These are phyloP conservation scores for Peronospora tabacina DNA, from an alignment of 352 stramenopile species.

Conservation along the genomic window DNA sequence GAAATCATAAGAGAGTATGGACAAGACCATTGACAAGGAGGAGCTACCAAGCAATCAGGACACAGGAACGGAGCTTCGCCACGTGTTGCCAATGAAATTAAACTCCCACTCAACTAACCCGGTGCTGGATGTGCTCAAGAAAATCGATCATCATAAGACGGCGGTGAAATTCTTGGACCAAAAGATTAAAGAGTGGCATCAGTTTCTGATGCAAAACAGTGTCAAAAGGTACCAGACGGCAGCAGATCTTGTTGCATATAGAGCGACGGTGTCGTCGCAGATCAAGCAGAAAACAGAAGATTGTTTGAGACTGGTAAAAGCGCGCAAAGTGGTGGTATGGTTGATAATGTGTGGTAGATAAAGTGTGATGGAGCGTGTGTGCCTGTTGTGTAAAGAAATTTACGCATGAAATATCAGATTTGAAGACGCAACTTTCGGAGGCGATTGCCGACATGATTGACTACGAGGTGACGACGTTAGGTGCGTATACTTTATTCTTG, in stretches of 20 bases:
- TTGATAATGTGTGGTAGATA: background rate
- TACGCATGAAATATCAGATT: slow-evolving; percentile 38
- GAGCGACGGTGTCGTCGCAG: slow-evolving; percentile 32
- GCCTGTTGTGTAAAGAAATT: slow-evolving; percentile 46
- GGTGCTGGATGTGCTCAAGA: slow-evolving; percentile 58
- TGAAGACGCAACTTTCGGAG: slow-evolving; percentile 44
- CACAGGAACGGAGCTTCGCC: slow-evolving; percentile 24
- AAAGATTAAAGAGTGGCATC: slow-evolving; percentile 47
- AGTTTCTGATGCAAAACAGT: slow-evolving; percentile 46
- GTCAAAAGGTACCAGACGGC: slow-evolving; percentile 39
- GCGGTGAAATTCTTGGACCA: slow-evolving; percentile 59
- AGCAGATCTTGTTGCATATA: slow-evolving; percentile 49
- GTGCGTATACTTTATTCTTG: background rate
- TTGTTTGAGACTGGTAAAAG: slow-evolving; percentile 60
- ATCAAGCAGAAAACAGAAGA: slow-evolving; percentile 57
- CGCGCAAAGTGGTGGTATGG: slow-evolving; percentile 43
- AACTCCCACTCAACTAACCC: slow-evolving; percentile 72
- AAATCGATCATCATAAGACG: slow-evolving; percentile 70
- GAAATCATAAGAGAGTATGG: slow-evolving; percentile 2
- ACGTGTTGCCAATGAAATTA: slow-evolving; percentile 62
- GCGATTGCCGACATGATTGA: slow-evolving; percentile 54
- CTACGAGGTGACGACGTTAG: slow-evolving; percentile 41
- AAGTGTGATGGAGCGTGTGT: background rate
- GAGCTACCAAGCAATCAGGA: slow-evolving; percentile 32
- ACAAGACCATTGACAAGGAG: slow-evolving; percentile 8